These are phyloP conservation scores for Cordia subcordata DNA, from an alignment of 257 asterid species.

Conservation along the genomic window DNA sequence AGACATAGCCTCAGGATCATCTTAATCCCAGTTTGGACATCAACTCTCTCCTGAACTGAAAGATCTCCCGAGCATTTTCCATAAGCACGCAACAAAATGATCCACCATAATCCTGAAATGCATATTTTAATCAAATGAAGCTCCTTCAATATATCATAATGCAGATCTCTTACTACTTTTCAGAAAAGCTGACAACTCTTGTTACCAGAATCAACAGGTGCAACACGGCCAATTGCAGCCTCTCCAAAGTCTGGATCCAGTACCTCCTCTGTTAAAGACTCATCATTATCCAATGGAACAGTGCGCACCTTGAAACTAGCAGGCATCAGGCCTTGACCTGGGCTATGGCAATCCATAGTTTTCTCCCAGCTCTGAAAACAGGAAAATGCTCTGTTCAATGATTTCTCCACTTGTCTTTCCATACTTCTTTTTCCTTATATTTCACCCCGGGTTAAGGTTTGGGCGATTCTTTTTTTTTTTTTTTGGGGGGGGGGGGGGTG, in stretches of 20 bases:
- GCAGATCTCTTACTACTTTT: background rate
- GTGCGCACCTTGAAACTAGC: conserved; percentile 77
- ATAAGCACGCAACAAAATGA: conserved; percentile 71
- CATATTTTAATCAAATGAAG: conserved; percentile 4
- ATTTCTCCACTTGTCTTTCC: background rate
- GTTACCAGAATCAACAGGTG: conserved; percentile 76
- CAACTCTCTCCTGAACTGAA: conserved; percentile 70
- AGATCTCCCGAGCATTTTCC: conserved; percentile 73
- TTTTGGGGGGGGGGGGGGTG: no score
- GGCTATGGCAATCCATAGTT: conserved; percentile 81
- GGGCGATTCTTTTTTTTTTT: no score
- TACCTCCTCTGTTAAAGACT: conserved; percentile 57
- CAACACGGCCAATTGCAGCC: conserved; percentile 83
- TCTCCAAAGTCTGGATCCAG: conserved; percentile 83
- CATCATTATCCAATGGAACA: conserved; percentile 57
- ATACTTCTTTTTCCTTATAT: background rate
- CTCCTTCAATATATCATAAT: conserved; percentile 3
- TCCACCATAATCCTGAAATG: conserved; percentile 76
- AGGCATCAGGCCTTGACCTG: conserved; percentile 84
- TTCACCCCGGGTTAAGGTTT: no score
- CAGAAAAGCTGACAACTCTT: conserved; percentile 1
- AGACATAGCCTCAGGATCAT: conserved; percentile 69
- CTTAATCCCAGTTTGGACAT: conserved; percentile 80
- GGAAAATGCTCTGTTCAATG: background rate
- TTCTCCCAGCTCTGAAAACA: conserved; percentile 72